These are phyloP conservation scores for Cladosporium sp. DNA, from an alignment of 2,329 filamentous ascomycete species.

Conservation along the genomic window DNA sequence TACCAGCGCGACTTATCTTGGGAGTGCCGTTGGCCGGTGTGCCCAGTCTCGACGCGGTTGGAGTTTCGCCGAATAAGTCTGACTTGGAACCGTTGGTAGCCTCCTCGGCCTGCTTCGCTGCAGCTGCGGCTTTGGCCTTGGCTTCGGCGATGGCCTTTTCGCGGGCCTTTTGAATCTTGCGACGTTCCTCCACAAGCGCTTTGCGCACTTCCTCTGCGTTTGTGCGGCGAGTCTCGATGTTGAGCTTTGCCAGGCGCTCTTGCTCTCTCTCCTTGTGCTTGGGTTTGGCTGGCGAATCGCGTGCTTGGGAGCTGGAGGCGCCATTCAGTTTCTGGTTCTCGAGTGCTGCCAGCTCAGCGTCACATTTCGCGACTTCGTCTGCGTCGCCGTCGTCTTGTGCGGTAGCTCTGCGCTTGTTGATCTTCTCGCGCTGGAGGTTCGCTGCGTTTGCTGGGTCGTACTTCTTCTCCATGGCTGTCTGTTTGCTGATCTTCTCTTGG, in stretches of 20 bases:
- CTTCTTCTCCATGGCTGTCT: conserved; percentile 59
- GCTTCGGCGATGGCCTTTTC: conserved; percentile 51
- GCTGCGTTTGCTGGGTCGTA: conserved; percentile 51
- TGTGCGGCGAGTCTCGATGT: conserved; percentile 74
- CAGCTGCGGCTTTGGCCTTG: conserved; percentile 45
- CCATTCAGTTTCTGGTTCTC: conserved; percentile 53
- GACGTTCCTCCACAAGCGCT: conserved; percentile 73
- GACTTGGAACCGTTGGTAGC: conserved; percentile 24
- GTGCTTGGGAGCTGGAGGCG: conserved; percentile 41
- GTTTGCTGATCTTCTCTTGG: conserved; percentile 68
- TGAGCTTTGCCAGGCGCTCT: conserved; percentile 77
- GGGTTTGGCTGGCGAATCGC: conserved; percentile 28
- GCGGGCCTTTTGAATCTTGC: conserved; percentile 37
- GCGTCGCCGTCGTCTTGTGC: conserved; percentile 62
- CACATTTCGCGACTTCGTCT: conserved; percentile 46
- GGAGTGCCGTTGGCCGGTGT: conserved; percentile 43
- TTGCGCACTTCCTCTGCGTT: conserved; percentile 89
- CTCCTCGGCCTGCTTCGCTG: conserved; percentile 37
- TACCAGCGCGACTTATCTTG: conserved; percentile 43
- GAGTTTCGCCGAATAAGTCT: conserved; percentile 19
- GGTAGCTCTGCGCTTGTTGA: conserved; percentile 61
- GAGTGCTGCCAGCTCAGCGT: conserved; percentile 49
- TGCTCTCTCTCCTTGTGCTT: conserved; percentile 59
- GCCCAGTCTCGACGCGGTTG: conserved; percentile 33
- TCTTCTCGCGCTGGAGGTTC: conserved; percentile 61